A percentile compares a stretch with the other conserved stretches of the same genome.
Evolutionary conservation across 2,329 filamentous ascomycete species (phyloP).

Genomic region (Mycogone perniciosa): DNA sequence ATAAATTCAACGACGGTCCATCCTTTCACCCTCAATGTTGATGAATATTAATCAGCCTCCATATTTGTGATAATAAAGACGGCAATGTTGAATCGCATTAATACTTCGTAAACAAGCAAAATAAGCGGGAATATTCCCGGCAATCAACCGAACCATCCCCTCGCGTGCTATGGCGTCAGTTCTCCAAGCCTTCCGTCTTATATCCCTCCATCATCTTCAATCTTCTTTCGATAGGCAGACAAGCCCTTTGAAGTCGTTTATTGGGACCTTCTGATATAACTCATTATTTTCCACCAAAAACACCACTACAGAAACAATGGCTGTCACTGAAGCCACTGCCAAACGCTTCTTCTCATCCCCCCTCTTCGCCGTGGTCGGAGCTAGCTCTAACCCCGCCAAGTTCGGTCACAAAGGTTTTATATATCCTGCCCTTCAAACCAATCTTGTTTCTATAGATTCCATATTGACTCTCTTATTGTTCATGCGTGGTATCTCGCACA

Average conservation of each 20-base stretch:
- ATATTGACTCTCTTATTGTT: slow-evolving; percentile 44
- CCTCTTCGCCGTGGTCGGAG: slow-evolving; percentile 82
- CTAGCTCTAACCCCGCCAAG: slow-evolving; percentile 76
- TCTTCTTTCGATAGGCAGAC: too few relatives aligned
- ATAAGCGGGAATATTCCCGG: background rate
- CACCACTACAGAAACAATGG: slow-evolving; percentile 11
- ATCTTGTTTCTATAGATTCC: background rate
- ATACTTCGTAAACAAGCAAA: too few relatives aligned
- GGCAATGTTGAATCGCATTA: too few relatives aligned
- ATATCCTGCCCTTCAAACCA: background rate
- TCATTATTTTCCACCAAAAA: background rate
- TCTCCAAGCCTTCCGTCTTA: background rate
- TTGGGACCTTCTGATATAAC: background rate
- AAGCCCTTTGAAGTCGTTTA: background rate
- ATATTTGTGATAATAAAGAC: too few relatives aligned
- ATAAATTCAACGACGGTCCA: too few relatives aligned
- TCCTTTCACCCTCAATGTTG: too few relatives aligned
- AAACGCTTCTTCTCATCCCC: slow-evolving; percentile 74
- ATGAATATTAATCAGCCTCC: too few relatives aligned
- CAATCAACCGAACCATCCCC: slow-evolving; percentile 7
- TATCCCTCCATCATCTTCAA: background rate
- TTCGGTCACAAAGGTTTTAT: slow-evolving; percentile 77
- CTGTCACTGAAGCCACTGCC: slow-evolving; percentile 61
- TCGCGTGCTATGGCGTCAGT: slow-evolving; percentile 6
- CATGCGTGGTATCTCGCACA: slow-evolving; percentile 83